These are phyloP conservation scores for Pontederia paniculata DNA, from an alignment of 176 grass and related monocot genomes.

Conservation along the genomic window DNA sequence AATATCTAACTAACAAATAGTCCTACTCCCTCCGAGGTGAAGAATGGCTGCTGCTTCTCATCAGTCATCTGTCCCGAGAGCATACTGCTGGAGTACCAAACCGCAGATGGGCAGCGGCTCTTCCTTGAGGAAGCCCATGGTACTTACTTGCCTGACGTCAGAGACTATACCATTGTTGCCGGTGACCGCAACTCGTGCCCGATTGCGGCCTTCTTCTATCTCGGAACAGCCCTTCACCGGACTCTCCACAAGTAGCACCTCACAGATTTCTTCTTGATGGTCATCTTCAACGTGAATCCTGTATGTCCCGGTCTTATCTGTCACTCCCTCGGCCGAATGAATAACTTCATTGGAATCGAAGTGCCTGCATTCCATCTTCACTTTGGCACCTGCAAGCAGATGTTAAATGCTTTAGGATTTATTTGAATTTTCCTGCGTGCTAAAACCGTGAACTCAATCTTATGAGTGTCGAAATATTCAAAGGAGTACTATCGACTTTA, in stretches of 20 bases:
- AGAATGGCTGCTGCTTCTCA: background rate
- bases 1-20: too few relatives aligned
- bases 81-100: slow-evolving; percentile 27
- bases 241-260: slow-evolving; percentile 19
- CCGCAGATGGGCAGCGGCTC: slow-evolving; percentile 40
- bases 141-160: slow-evolving; percentile 30
- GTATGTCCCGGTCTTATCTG: slow-evolving; percentile 25
- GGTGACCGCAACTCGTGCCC: slow-evolving; percentile 36
- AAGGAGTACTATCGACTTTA: too few relatives aligned
- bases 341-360: slow-evolving; percentile 20
- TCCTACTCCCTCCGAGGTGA: too few relatives aligned
- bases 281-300: slow-evolving; percentile 18
- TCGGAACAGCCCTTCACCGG: background rate
- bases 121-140: slow-evolving; percentile 63
- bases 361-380: slow-evolving; percentile 43
- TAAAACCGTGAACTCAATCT: too few relatives aligned
- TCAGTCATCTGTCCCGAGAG: slow-evolving; percentile 22
- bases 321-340: slow-evolving; percentile 22
- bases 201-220: slow-evolving; percentile 6
- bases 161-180: slow-evolving; percentile 16
- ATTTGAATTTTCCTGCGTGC: too few relatives aligned
- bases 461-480: too few relatives aligned
- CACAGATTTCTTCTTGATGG: slow-evolving; percentile 50
- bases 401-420: too few relatives aligned
- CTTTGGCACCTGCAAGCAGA: slow-evolving; percentile 23